A percentile compares a stretch with the other conserved stretches of the same genome.
phyloP scores from a whole-genome alignment of 108 stramenopile species.

The Nitzschia sp. region DNA sequence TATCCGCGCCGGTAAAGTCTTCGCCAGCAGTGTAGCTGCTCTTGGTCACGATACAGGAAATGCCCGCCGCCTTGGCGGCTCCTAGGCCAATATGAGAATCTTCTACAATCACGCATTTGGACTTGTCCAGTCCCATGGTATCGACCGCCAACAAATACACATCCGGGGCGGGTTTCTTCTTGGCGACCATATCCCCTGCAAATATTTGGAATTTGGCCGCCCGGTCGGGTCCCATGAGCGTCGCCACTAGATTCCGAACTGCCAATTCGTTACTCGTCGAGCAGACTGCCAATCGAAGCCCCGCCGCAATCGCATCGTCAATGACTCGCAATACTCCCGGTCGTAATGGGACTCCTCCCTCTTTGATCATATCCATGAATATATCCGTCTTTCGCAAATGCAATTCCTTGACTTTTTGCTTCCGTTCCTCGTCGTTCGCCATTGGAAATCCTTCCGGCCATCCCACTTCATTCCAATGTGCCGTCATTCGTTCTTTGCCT shows the following conservation, averaged over 20 bases:
- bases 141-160: slow-evolving; percentile 92
- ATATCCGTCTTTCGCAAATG: slow-evolving; percentile 92
- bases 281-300: slow-evolving; percentile 84
- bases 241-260: slow-evolving; percentile 79
- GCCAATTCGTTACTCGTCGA: slow-evolving; percentile 92
- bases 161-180: slow-evolving; percentile 93
- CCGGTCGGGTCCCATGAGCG: slow-evolving; percentile 86
- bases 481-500: slow-evolving; percentile 97
- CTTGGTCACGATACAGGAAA: slow-evolving; percentile 85
- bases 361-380: slow-evolving; percentile 85
- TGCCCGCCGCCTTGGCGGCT: slow-evolving; percentile 87
- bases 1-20: slow-evolving; percentile 85
- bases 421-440: slow-evolving; percentile 36
- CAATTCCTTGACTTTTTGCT: slow-evolving; percentile 80
- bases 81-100: slow-evolving; percentile 90
- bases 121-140: slow-evolving; percentile 81
- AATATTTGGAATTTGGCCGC: slow-evolving; percentile 77
- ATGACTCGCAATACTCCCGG: slow-evolving; percentile 85
- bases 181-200: slow-evolving; percentile 91
- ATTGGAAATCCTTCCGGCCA: slow-evolving; percentile 72
- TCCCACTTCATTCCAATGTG: slow-evolving; percentile 89
- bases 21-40: slow-evolving; percentile 81
- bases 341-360: slow-evolving; percentile 80
- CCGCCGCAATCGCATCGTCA: slow-evolving; percentile 79
- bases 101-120: slow-evolving; percentile 88